These are phyloP conservation scores for Angophora floribunda DNA, from an alignment of 345 rosid species.

Conservation along the genomic window DNA sequence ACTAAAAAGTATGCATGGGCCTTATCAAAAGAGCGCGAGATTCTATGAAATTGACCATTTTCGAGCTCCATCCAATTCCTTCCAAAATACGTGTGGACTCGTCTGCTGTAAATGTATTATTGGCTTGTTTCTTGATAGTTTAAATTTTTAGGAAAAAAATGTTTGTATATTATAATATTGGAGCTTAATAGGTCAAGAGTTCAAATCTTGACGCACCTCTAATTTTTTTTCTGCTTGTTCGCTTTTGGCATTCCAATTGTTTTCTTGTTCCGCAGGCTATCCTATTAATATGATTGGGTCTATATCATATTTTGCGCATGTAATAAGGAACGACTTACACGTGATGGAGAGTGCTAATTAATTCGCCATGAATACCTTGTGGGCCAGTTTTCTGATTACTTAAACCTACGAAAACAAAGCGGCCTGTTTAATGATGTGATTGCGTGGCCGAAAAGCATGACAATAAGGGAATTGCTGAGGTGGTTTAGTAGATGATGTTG, in stretches of 20 bases:
- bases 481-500: background rate
- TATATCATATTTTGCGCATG: background rate
- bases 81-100: background rate
- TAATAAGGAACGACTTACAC: background rate
- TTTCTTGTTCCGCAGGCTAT: background rate
- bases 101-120: background rate
- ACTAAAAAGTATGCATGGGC: background rate
- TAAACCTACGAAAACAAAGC: background rate
- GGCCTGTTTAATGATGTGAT: background rate
- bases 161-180: background rate
- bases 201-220: background rate
- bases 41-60: background rate
- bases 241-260: too few species aligned
- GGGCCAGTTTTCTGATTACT: background rate
- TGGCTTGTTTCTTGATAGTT: background rate
- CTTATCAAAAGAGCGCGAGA: background rate
- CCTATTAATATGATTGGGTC: background rate
- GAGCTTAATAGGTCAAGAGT: background rate
- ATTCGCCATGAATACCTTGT: background rate
- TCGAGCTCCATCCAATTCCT: background rate
- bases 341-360: background rate
- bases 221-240: too few species aligned
- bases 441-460: background rate
- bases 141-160: background rate
- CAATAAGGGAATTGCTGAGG: background rate